A percentile compares a stretch with the other conserved stretches of the same genome.
Evolutionary conservation across 1,139 yeast species (phyloP).

Genomic region (Taphrina pruni): DNA sequence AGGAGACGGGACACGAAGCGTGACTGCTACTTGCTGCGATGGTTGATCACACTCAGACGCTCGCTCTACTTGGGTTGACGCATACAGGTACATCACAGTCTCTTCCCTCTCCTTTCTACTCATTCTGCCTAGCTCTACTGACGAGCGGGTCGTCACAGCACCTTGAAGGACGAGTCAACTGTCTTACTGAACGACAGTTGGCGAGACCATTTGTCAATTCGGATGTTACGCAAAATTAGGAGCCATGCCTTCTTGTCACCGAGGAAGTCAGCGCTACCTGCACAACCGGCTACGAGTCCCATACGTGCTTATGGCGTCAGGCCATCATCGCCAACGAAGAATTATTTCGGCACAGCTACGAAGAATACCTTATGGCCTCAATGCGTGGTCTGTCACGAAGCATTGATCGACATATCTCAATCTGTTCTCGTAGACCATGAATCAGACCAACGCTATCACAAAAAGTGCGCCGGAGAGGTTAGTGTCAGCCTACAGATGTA

Average conservation of each 20-base stretch:
- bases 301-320: slow-evolving; percentile 2
- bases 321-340: neutral
- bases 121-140: no score
- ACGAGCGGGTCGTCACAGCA: no score
- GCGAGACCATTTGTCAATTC: no score
- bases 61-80: no score
- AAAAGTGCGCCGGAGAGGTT: neutral
- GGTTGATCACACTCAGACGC: no score
- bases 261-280: neutral
- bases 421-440: neutral
- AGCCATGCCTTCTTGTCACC: slow-evolving; percentile 23
- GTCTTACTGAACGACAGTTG: no score
- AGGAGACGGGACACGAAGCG: no score
- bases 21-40: no score
- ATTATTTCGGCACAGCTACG: neutral
- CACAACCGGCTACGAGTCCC: slow-evolving; percentile 18
- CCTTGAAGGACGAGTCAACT: no score
- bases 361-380: neutral
- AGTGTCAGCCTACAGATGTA: neutral
- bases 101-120: no score
- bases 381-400: slow-evolving; percentile 2
- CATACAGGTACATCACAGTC: no score
- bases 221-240: slow-evolving; percentile 22
- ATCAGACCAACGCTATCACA: neutral
- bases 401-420: neutral